These are phyloP conservation scores for Paracorniculantispora psalliotae DNA, from an alignment of 2,329 filamentous ascomycete genomes.

Conservation along the genomic window DNA sequence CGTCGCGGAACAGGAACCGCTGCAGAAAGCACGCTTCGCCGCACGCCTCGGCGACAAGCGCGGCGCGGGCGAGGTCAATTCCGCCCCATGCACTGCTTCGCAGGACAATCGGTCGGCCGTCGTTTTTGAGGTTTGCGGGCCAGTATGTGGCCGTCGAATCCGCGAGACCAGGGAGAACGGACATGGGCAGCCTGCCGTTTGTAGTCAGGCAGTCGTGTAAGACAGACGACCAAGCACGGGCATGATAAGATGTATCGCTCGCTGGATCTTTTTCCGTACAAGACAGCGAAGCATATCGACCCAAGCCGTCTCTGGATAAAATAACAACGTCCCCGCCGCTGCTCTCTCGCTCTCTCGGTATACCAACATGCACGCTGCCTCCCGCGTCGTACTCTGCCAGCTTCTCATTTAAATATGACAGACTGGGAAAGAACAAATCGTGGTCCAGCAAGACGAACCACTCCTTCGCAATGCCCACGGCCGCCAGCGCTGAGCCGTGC, in stretches of 20 bases:
- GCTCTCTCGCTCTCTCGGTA: slow-evolving; percentile 35
- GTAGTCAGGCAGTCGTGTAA: slow-evolving; percentile 37
- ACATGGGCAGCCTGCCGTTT: slow-evolving; percentile 32
- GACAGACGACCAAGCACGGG: slow-evolving; percentile 35
- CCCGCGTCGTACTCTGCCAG: slow-evolving; percentile 31
- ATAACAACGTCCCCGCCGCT: slow-evolving; percentile 43
- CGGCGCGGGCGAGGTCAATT: slow-evolving; percentile 36
- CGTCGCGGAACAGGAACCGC: slow-evolving; percentile 40
- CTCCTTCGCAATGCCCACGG: slow-evolving; percentile 32
- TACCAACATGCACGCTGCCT: slow-evolving; percentile 35
- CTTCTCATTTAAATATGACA: slow-evolving; percentile 33
- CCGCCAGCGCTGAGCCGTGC: slow-evolving; percentile 29
- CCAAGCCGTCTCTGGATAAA: slow-evolving; percentile 32
- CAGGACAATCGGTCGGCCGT: slow-evolving; percentile 36
- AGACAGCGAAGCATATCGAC: slow-evolving; percentile 29
- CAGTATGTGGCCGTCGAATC: slow-evolving; percentile 32
- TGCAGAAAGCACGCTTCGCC: slow-evolving; percentile 44
- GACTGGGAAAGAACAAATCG: slow-evolving; percentile 41
- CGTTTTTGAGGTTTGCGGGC: slow-evolving; percentile 34
- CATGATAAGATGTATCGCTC: slow-evolving; percentile 16
- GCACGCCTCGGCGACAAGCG: slow-evolving; percentile 37
- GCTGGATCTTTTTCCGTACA: slow-evolving; percentile 29
- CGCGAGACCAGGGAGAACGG: slow-evolving; percentile 39
- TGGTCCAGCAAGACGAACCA: slow-evolving; percentile 43
- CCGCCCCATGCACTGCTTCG: slow-evolving; percentile 30